A percentile compares a stretch with the other conserved stretches of the same genome.
phyloP scores from a whole-genome alignment of 1,284 basidiomycete species.

The Takashimella tepidaria region DNA sequence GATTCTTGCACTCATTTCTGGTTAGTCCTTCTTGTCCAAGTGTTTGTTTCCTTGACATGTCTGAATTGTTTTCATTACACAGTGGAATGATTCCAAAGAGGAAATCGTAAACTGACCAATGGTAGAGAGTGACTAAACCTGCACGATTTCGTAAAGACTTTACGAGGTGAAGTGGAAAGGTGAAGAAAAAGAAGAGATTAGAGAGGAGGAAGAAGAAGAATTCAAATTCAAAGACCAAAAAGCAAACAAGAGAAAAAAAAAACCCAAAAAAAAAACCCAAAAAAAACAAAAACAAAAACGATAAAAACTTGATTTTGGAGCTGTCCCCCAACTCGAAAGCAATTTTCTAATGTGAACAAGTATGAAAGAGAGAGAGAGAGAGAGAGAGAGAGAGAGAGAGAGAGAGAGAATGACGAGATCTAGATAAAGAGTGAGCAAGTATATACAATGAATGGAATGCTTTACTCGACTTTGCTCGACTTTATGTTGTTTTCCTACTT shows the following conservation, averaged over 20 bases:
- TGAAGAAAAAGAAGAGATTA: neutral
- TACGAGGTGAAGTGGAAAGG: neutral
- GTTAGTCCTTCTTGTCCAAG: conserved; percentile 23
- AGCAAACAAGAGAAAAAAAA: neutral
- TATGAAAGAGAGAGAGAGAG: neutral
- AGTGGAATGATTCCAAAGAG: neutral
- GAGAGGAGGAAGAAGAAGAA: neutral
- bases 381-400: neutral
- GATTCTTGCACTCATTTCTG: conserved; percentile 80
- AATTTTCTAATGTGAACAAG: neutral
- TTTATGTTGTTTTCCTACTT: too few species aligned
- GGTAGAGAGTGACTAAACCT: conserved; percentile 3
- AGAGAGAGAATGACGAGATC: neutral
- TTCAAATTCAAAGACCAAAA: neutral
- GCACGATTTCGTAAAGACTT: neutral
- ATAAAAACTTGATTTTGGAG: too few species aligned
- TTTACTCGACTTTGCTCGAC: too few species aligned
- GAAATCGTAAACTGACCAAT: neutral
- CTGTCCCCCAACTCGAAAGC: too few species aligned
- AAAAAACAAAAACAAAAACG: too few species aligned
- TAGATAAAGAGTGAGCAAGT: too few species aligned
- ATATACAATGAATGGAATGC: too few species aligned
- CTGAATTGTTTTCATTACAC: too few species aligned
- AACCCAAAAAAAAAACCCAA: too few species aligned
- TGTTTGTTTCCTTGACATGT: too few species aligned